Conservation (phyloP, 2,329 filamentous ascomycete genomes). For the Aspergillus ochraceus region DNA sequence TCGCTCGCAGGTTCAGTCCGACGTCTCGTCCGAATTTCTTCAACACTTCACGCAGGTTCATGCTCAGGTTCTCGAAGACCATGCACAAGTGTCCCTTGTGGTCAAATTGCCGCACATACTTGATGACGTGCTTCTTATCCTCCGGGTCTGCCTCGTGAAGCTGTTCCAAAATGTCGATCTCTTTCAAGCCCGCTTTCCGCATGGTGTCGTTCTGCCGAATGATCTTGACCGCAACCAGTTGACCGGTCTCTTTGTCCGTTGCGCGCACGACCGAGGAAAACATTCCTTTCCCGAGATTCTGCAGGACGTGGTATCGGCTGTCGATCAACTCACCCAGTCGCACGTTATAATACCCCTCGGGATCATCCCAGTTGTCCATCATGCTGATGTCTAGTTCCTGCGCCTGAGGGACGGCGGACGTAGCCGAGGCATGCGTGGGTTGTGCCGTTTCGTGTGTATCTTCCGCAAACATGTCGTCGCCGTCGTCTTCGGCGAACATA, state of each 20-base stretch:
- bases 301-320: slow-evolving; percentile 83
- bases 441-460: slow-evolving; percentile 57
- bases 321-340: slow-evolving; percentile 89
- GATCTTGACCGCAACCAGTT: slow-evolving; percentile 92
- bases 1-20: slow-evolving; percentile 84
- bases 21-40: slow-evolving; percentile 96
- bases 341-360: slow-evolving; percentile 94
- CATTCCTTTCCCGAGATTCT: slow-evolving; percentile 87
- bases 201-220: slow-evolving; percentile 95
- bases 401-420: slow-evolving; percentile 52
- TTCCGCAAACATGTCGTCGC: slow-evolving; percentile 89
- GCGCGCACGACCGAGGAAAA: slow-evolving; percentile 96
- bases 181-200: slow-evolving; percentile 86
- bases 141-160: slow-evolving; percentile 83
- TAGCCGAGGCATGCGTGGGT: slow-evolving; percentile 49
- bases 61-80: slow-evolving; percentile 89
- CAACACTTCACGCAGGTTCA: slow-evolving; percentile 89
- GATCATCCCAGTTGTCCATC: slow-evolving; percentile 90
- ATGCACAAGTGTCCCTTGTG: slow-evolving; percentile 95
- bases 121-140: slow-evolving; percentile 87
- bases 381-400: slow-evolving; percentile 69
- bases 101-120: slow-evolving; percentile 83
- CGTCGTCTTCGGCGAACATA: slow-evolving; percentile 64
- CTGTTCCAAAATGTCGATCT: slow-evolving; percentile 89
- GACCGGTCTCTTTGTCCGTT: slow-evolving; percentile 70